Evolutionary conservation across 192 early-diverging fungal genomes (phyloP), one percentile per base, ranked within the genome.

Genomic region (Dispira simplex): DNA sequence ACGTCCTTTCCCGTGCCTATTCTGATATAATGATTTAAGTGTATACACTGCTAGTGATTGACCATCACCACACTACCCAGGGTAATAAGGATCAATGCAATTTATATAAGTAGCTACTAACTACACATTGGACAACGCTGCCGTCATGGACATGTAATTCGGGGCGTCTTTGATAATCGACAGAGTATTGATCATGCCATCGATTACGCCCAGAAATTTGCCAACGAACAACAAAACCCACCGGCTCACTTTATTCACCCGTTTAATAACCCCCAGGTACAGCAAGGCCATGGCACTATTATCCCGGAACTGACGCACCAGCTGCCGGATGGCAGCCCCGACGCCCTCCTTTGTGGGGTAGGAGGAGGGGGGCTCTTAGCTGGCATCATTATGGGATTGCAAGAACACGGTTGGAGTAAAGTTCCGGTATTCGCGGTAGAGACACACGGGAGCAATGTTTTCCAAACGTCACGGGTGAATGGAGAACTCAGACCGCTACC

Each of bases 341-440:
- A 79, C 20, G 87, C 79, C 3, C 76, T 89, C 43, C 68, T 89
- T 51, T 76, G 76, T 44, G 67, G 78, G 2, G 85, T 89, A 6
- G 87, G 87, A 8, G 85, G 87, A 39, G 87, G 87, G 26, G 87
- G 82, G 0, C 64, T 86, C 64, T 68, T 89, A 39, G 81, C 82
- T 21, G 87, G 87, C 12, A 58, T 89, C 12, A 78, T 89, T 60
- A 72, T 75, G 26, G 87, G 87, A 0, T 67, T 83, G 12, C 77
- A 82, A 46, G 72, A 68, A 52, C 74, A 74, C 52, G 77, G 73
- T 0, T 86, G 86, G 86, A 66, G 75, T 46, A 72, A 81, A 25
- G 86, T 89, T 0, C 86, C 86, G 32, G 70, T 86, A 5, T 79
- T 89, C 71, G 83, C 86, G 2, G 82, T 84, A 9, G 86, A 89